A percentile compares a stretch with the other conserved stretches of the same genome.
These are phyloP conservation scores for Coccomyxa sp. DNA, from an alignment of 139 green algal species.

Conservation along the genomic window DNA sequence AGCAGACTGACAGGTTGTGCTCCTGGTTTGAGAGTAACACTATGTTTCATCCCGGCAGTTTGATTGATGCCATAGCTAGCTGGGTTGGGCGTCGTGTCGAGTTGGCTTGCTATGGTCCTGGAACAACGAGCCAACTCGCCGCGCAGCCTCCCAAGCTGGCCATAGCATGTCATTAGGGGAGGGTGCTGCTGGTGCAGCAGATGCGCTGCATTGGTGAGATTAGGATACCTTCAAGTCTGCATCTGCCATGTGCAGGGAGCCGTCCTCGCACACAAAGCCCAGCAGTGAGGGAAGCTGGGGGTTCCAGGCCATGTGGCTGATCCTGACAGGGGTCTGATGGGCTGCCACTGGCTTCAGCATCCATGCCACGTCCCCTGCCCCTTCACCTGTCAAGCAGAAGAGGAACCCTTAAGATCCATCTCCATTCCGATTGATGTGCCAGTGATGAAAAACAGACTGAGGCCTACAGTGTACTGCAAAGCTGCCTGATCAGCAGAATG, in stretches of 20 bases:
- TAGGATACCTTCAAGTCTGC: background rate
- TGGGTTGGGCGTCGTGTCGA: background rate
- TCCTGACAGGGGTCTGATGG: no score
- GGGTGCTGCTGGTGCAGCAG: background rate
- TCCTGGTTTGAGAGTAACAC: no score
- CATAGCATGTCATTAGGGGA: background rate
- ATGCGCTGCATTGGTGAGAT: background rate
- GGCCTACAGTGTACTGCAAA: no score
- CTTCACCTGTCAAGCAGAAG: no score
- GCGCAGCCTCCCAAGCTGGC: background rate
- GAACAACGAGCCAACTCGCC: background rate
- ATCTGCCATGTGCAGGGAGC: background rate
- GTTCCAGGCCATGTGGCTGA: background rate
- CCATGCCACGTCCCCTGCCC: no score
- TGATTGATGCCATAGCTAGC: background rate
- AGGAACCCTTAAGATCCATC: no score
- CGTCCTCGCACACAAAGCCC: background rate
- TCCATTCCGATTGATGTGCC: no score
- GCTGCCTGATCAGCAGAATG: no score
- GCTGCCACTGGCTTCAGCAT: background rate
- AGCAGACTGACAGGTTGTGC: no score
- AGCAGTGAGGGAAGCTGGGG: background rate
- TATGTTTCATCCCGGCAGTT: no score
- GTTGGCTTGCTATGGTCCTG: background rate
- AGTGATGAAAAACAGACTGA: no score